Base-by-base conservation (phyloP, 2,329 filamentous ascomycete genomes). In the Domatiomyces catenatus region DNA sequence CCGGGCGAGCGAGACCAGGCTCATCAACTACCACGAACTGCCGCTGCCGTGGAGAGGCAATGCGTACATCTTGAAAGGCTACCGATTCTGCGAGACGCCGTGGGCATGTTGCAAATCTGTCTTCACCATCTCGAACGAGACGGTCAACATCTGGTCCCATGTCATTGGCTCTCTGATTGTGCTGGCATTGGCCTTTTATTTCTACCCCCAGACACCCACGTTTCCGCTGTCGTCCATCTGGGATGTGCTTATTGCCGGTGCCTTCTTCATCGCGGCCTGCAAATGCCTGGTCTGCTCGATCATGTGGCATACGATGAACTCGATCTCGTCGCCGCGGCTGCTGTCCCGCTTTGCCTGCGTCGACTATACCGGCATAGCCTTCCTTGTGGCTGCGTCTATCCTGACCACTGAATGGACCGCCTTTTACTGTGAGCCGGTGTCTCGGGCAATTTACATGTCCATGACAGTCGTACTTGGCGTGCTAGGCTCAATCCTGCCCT, bases 221-320 rank as follows among this genome's bases (percentile, higher is more conserved):
- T 98, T 96, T 70, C 80, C 79, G 46, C 73, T 86, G 54, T 93
- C 86, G 67, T 87, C 85, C 52, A 93, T 87, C 49, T 79, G 84
- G 47, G 92, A 98, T 64, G 79, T 96, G 53, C 77, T 92, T 62
- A 88, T 98, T 55, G 89, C 90, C 0, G 88, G 85, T 19, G 77
- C 93, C 58, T 98, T 98, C 75, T 95, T 98, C 72, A 86, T 94
- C 63, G 92, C 90, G 46, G 92, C 92, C 45, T 88, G 83, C 73
- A 88, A 96, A 67, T 96, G 90, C 62, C 78, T 98, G 50, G 80
- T 90, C 63, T 98, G 92, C 80, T 93, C 85, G 55, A 90, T 84
- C 56, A 81, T 96, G 63, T 98, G 92, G 92, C 92, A 98, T 71
- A 95, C 92, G 22, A 96, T 98, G 88, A 94, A 90, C 71, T 87